phyloP scores from a whole-genome alignment of 768 basidiomycete species.

The Podaxis sp. region DNA sequence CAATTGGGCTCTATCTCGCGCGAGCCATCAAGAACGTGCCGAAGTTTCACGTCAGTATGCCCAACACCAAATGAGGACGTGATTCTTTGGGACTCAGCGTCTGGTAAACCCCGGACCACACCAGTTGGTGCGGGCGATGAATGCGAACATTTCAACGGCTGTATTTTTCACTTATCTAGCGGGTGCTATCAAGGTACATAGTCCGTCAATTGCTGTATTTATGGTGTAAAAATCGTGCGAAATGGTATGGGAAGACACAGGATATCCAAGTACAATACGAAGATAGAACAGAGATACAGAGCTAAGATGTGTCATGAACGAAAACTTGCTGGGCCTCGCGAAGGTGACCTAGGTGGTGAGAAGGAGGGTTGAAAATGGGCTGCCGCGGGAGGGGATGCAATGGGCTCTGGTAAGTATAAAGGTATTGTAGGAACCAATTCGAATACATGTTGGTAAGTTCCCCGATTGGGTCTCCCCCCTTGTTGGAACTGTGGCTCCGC shows the following conservation, averaged over 20 bases:
- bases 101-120: too few species aligned
- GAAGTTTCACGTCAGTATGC: too few species aligned
- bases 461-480: constrained; percentile 40
- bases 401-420: constrained; percentile 61
- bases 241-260: not conserved
- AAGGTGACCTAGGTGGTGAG: constrained; percentile 59
- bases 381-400: constrained; percentile 53
- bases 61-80: too few species aligned
- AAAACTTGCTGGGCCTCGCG: constrained; percentile 29
- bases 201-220: too few species aligned
- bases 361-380: constrained; percentile 53
- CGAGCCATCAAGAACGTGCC: too few species aligned
- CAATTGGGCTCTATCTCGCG: too few species aligned
- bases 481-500: constrained; percentile 39
- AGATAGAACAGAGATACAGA: not conserved
- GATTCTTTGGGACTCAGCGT: too few species aligned
- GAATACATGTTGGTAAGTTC: constrained; percentile 70
- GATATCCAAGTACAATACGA: not conserved
- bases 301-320: constrained; percentile 18
- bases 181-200: too few species aligned
- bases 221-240: too few species aligned
- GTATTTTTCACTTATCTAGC: too few species aligned
- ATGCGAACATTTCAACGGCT: too few species aligned
- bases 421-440: constrained; percentile 79
- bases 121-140: too few species aligned